phyloP scores from a whole-genome alignment of 2,329 filamentous ascomycete species.

The Microthyrium microscopicum region DNA sequence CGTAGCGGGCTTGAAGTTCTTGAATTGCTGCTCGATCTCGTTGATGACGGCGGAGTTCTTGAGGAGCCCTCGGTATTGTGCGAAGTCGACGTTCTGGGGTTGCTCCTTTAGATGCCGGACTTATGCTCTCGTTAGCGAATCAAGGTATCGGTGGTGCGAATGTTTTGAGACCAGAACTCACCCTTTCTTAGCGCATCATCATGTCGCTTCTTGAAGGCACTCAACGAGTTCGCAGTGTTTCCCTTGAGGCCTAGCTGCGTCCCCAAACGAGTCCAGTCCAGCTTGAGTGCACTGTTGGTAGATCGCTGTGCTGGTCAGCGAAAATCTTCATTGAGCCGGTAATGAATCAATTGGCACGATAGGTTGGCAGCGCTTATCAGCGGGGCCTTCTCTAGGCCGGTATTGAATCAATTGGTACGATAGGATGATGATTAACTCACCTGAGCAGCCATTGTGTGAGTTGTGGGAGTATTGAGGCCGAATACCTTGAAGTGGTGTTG shows the following conservation, averaged over 20 bases:
- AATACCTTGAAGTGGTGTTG: too few relatives aligned
- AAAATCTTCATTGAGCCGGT: constrained; percentile 6
- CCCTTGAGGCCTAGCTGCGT: constrained; percentile 90
- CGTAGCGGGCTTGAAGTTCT: constrained; percentile 73
- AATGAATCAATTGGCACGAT: constrained; percentile 4
- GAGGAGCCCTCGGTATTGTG: constrained; percentile 74
- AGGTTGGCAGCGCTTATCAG: constrained; percentile 14
- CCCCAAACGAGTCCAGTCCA: constrained; percentile 96
- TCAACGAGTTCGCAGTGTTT: constrained; percentile 78
- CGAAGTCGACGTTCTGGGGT: constrained; percentile 78
- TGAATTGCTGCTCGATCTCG: constrained; percentile 95
- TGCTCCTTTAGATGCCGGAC: constrained; percentile 70
- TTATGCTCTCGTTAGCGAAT: too few relatives aligned
- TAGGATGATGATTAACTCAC: constrained; percentile 18
- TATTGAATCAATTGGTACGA: constrained; percentile 11
- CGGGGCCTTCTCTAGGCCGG: too few relatives aligned
- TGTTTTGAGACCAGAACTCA: too few relatives aligned
- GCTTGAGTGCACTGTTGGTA: constrained; percentile 96
- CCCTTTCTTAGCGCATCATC: constrained; percentile 94
- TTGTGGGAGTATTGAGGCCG: constrained; percentile 19
- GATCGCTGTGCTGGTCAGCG: constrained; percentile 30
- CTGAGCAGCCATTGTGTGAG: constrained; percentile 28
- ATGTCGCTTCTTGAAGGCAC: constrained; percentile 99
- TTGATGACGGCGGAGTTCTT: constrained; percentile 94
- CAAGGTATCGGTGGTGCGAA: too few relatives aligned